Evolutionary conservation across 176 grass and related monocot genomes (phyloP), one percentile per base, ranked within the genome.

Genomic region (Luzula sylvatica): DNA sequence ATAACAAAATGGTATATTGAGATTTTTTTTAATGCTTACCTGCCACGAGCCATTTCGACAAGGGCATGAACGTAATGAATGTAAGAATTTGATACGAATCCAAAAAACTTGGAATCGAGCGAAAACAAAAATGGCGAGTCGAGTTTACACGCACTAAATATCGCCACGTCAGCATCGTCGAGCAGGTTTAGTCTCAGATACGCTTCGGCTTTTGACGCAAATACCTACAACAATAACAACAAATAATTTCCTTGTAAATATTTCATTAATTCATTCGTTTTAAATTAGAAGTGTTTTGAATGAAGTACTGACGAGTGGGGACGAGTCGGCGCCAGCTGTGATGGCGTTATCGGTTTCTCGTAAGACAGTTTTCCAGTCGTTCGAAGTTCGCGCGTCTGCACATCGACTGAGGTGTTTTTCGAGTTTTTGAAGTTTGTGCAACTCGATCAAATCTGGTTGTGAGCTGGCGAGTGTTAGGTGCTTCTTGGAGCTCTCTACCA

Each of bases 21-120:
- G 14, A 58, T 17, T 63, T 46, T 46, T 13, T 44, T 64, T 49
- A 5, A 18, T 32, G 8, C 66, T 78, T 66, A 98, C 92, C 92
- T 98, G 82, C 92, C 92, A 27, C 65, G 43, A 51, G 81, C 75
- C 69, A 90, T 80, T 71, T 90, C 92, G 77, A 98, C 75, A 68
- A 89, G 81, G 26, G 85, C 85, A 35, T 80, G 67, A 28, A 86
- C 78, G 24, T 74, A 85, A 58, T 77, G 78, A 35, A 98, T 72
- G 59, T 86, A 98, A 5, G 92, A 65, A 3, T 79, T 86, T 11
- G 67, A 47, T 9, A 79, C 26, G 58, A 98, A 90, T 7, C 85
- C 85, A 63, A 80, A 74, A 52, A 82, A 79, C 56, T 90, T 98
- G n/a, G 75, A 65, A 61, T 72, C 75, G 6, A 72, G 66, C n/a